Evolutionary conservation across 345 rosid species (phyloP).

Genomic region (Erysimum cheiranthoides): DNA sequence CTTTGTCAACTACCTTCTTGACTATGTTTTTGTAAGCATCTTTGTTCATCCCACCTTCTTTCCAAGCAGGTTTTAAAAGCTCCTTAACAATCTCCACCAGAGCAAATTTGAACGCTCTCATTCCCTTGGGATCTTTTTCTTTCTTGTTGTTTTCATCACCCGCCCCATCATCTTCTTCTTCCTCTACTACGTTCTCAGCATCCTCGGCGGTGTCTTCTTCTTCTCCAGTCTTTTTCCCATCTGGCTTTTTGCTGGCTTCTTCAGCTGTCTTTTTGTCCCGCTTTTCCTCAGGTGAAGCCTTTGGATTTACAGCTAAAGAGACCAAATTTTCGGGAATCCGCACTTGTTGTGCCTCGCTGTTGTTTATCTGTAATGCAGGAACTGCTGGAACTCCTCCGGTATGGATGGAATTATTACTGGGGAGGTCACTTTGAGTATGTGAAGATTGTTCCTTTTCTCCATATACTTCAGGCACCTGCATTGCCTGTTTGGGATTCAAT

Average conservation of each 20-base stretch:
- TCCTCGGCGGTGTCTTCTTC: slow-evolving; percentile 43
- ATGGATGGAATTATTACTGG: slow-evolving; percentile 52
- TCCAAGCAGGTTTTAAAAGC: slow-evolving; percentile 90
- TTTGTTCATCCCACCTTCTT: slow-evolving; percentile 89
- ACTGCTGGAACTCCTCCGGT: slow-evolving; percentile 34
- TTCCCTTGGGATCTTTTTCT: slow-evolving; percentile 72
- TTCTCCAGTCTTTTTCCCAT: slow-evolving; percentile 46
- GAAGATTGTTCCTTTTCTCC: slow-evolving; percentile 48
- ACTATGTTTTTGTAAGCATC: slow-evolving; percentile 92
- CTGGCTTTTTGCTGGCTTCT: slow-evolving; percentile 51
- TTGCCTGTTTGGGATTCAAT: slow-evolving; percentile 53
- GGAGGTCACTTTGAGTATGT: slow-evolving; percentile 58
- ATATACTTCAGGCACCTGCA: slow-evolving; percentile 49
- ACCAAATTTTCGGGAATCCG: slow-evolving; percentile 31
- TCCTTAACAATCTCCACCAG: slow-evolving; percentile 91
- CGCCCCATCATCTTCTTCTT: slow-evolving; percentile 54
- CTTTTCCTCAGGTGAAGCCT: slow-evolving; percentile 44
- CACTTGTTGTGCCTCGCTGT: slow-evolving; percentile 45
- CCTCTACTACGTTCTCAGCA: slow-evolving; percentile 54
- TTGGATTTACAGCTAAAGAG: slow-evolving; percentile 45
- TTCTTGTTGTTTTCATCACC: slow-evolving; percentile 54
- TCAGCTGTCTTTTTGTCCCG: slow-evolving; percentile 42
- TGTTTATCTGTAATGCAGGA: slow-evolving; percentile 37
- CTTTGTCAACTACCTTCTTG: slow-evolving; percentile 96
- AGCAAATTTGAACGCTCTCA: slow-evolving; percentile 86